A percentile compares a stretch with the other conserved stretches of the same genome.
phyloP scores from a whole-genome alignment of 2,329 filamentous ascomycete species.

The Aspergillus aculeatinus region DNA sequence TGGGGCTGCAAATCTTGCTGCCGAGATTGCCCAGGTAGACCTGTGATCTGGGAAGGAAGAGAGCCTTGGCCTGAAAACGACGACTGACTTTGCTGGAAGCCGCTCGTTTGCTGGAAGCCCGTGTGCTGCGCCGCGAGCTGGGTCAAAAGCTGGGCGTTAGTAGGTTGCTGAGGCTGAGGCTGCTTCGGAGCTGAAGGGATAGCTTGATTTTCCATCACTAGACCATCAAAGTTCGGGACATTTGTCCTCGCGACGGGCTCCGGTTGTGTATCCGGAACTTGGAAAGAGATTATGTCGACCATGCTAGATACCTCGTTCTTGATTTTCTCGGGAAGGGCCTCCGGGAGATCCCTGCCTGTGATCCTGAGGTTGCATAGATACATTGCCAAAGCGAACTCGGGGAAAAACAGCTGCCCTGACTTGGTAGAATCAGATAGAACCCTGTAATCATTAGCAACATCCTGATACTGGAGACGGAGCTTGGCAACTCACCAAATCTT shows the following conservation, averaged over 20 bases:
- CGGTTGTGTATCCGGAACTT: slow-evolving; percentile 70
- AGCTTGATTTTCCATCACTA: slow-evolving; percentile 49
- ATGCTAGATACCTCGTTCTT: slow-evolving; percentile 98
- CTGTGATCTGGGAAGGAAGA: slow-evolving; percentile 40
- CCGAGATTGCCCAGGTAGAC: slow-evolving; percentile 49
- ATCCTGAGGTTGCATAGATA: slow-evolving; percentile 95
- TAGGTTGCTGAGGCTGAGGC: slow-evolving; percentile 68
- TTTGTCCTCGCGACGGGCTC: slow-evolving; percentile 59
- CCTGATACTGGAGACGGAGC: slow-evolving; percentile 5
- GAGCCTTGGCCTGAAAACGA: slow-evolving; percentile 45
- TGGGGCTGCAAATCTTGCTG: slow-evolving; percentile 62
- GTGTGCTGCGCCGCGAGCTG: slow-evolving; percentile 57
- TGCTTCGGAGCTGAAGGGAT: slow-evolving; percentile 59
- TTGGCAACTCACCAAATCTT: slow-evolving; percentile 73
- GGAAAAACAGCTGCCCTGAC: slow-evolving; percentile 92
- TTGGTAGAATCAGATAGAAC: slow-evolving; percentile 93
- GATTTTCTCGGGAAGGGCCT: slow-evolving; percentile 74
- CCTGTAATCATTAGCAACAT: slow-evolving; percentile 50
- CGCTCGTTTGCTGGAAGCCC: slow-evolving; percentile 64
- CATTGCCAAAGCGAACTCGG: slow-evolving; percentile 96
- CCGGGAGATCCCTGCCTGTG: slow-evolving; percentile 78
- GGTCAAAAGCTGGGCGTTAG: slow-evolving; percentile 62
- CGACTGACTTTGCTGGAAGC: slow-evolving; percentile 59
- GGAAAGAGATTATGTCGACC: slow-evolving; percentile 99
- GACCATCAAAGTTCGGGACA: slow-evolving; percentile 67